phyloP scores from a whole-genome alignment of 2,329 filamentous ascomycete genomes.

The Aaosphaeria pasadenensis region DNA sequence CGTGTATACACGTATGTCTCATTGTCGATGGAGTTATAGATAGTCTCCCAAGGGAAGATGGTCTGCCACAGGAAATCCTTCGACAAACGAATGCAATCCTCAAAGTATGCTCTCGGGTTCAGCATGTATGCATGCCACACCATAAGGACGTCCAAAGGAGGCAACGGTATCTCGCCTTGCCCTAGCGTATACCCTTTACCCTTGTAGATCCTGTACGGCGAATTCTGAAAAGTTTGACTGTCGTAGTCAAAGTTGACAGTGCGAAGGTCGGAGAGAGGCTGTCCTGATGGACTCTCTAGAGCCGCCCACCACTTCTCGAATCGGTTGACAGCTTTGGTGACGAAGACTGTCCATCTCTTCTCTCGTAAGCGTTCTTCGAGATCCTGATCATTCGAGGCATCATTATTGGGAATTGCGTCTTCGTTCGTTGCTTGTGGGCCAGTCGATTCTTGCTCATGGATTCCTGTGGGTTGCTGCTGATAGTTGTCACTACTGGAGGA shows the following conservation, averaged over 20 bases:
- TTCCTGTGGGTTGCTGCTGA: conserved; percentile 32
- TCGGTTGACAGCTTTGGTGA: conserved; percentile 65
- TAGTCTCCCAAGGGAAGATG: conserved; percentile 62
- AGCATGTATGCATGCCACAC: conserved; percentile 79
- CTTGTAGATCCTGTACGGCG: neutral
- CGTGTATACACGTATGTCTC: conserved; percentile 55
- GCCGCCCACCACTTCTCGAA: conserved; percentile 65
- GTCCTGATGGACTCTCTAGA: conserved; percentile 11
- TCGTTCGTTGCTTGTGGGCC: conserved; percentile 2
- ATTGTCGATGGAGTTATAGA: conserved; percentile 49
- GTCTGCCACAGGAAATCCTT: conserved; percentile 57
- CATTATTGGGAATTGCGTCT: neutral
- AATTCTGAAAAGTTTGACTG: conserved; percentile 4
- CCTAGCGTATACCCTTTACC: neutral
- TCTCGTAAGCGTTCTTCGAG: conserved; percentile 58
- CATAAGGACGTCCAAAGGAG: conserved; percentile 65
- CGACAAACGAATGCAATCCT: conserved; percentile 65
- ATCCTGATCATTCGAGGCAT: conserved; percentile 1
- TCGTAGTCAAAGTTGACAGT: conserved; percentile 28
- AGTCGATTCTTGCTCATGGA: conserved; percentile 25
- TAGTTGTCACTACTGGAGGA: conserved; percentile 27
- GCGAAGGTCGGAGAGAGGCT: conserved; percentile 8
- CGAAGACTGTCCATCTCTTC: conserved; percentile 71
- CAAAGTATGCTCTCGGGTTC: conserved; percentile 70
- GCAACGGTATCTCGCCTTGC: conserved; percentile 7